Base-by-base conservation (phyloP, 1,284 basidiomycete species). In the Moniliella sp. region DNA sequence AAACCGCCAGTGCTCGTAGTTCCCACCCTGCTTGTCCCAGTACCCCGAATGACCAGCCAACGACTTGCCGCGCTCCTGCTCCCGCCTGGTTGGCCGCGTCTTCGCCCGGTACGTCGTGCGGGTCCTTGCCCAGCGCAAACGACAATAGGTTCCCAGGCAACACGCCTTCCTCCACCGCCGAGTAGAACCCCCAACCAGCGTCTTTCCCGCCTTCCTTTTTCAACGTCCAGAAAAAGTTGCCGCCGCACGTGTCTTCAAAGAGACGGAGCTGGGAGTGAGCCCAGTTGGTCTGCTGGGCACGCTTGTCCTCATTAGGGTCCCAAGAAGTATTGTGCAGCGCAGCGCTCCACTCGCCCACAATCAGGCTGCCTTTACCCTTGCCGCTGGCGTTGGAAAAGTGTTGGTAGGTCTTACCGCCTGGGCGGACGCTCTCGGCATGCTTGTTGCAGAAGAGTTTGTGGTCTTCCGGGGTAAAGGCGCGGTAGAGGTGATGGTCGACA, bases 211-310 rank as follows among this genome's bases (percentile, higher is more conserved):
- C 61, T 33, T 74, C 69, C 58, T 82, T 80, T 65, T 76, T 80
- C 56, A 74, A 76, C 25, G 78, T 82, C 81, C 81, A 86, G 61
- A 77, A 84, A 63, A 74, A 84, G 69, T 71, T 78, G 2, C 81
- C 81, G 0, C 70, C 72, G 35, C 76, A 75, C 18, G 64, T 57
- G 33, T 62, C 59, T 42, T 82, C 76, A 42, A 70, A 84, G 21
- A 77, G 42, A 28, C 67, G 67, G 33, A 82, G 62, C 60, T 86
- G 73, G 7, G 78, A 73, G 10, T 65, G 33, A 66, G 61, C 40
- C 66, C 61, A 53, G 66, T 60, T 49, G 66, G 50, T 60, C 69
- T 65, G 46, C 69, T 46, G 15, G 56, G 52, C 26, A n/a, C n/a
- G n/a, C n/a, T n/a, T n/a, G n/a, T n/a, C n/a, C n/a, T n/a, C n/a